Percentiles rank a stretch among this genome's conserved stretches.
phyloP scores from a whole-genome alignment of 116 monocot genomes.

The Papilionanthe hybrid region DNA sequence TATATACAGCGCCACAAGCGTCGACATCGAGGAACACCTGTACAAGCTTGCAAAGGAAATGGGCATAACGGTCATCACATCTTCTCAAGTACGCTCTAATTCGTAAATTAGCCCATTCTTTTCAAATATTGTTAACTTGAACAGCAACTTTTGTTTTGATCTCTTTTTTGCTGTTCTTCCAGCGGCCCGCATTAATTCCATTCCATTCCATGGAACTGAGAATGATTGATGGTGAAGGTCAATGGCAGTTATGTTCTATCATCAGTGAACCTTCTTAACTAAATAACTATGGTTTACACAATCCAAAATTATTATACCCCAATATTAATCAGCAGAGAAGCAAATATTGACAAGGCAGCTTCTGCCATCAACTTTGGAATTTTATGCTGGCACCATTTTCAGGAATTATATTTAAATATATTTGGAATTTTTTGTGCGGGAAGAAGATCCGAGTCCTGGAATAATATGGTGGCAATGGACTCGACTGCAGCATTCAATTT shows the following conservation, averaged over 20 bases:
- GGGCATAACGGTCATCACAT: constrained; percentile 91
- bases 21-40: constrained; percentile 94
- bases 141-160: not conserved
- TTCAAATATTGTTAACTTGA: too few species aligned
- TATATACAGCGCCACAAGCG: constrained; percentile 86
- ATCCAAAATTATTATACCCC: not conserved
- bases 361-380: not conserved
- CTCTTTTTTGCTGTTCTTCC: constrained; percentile 11
- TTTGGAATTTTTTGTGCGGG: not conserved
- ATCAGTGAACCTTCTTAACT: constrained; percentile 23
- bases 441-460: not conserved
- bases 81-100: constrained; percentile 69
- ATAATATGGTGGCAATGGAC: too few species aligned
- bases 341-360: not conserved
- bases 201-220: constrained; percentile 83
- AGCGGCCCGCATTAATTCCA: constrained; percentile 92
- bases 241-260: constrained; percentile 74
- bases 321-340: not conserved
- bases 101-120: not conserved
- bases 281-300: not conserved
- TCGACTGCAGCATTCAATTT: constrained; percentile 3
- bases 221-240: constrained; percentile 89
- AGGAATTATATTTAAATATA: not conserved
- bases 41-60: constrained; percentile 76
- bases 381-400: not conserved